Conservation (phyloP, 1,284 basidiomycete species). For the Albatrellus sp. region DNA sequence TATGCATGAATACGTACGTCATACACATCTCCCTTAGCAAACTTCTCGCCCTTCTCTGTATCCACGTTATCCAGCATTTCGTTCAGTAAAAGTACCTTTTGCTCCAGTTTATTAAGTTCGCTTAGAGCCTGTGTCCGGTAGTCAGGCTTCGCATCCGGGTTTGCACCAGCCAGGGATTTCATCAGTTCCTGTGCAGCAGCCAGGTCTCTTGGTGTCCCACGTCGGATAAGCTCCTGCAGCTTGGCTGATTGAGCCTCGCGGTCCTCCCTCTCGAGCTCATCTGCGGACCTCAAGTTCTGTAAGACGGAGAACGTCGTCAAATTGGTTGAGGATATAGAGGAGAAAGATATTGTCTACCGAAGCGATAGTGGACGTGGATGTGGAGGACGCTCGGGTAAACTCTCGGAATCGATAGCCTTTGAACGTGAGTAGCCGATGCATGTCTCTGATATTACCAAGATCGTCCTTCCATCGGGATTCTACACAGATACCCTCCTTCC, state of each 20-base stretch:
- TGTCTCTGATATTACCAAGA: conserved; percentile 93
- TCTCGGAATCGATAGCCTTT: conserved; percentile 93
- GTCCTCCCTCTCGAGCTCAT: conserved; percentile 95
- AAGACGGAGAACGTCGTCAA: background rate
- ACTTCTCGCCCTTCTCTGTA: conserved; percentile 50
- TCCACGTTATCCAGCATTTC: conserved; percentile 96
- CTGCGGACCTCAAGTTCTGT: conserved; percentile 85
- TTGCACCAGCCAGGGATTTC: conserved; percentile 91
- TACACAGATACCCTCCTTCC: conserved; percentile 91
- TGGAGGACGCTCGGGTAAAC: conserved; percentile 27
- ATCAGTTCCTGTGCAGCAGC: conserved; percentile 96
- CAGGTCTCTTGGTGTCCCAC: conserved; percentile 92
- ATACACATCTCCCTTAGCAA: conserved; percentile 87
- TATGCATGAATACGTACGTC: conserved; percentile 42
- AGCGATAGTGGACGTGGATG: conserved; percentile 27
- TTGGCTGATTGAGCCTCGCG: conserved; percentile 92
- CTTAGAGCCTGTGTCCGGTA: conserved; percentile 82
- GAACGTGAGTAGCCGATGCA: conserved; percentile 91
- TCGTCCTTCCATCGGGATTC: conserved; percentile 94
- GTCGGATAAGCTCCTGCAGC: conserved; percentile 92
- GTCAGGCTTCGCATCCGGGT: conserved; percentile 89
- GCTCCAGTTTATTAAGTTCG: conserved; percentile 91
- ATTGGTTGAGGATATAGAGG: conserved; percentile 2
- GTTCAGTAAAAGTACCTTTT: conserved; percentile 87
- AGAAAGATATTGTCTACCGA: conserved; percentile 27